These are phyloP conservation scores for Lentinula boryana DNA, from an alignment of 768 basidiomycete genomes.

Conservation along the genomic window DNA sequence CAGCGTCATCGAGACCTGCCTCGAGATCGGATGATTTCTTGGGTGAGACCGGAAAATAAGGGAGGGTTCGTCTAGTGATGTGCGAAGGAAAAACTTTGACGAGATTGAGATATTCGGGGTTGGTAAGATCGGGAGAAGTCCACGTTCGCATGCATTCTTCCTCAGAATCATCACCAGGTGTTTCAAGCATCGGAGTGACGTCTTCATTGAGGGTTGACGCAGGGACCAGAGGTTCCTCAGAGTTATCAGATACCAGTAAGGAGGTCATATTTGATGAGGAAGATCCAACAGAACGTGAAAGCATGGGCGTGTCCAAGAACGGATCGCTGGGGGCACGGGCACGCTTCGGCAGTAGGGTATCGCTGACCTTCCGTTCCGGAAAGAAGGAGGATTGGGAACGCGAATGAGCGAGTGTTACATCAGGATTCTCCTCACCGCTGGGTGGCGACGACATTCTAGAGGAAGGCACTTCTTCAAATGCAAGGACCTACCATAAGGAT, in stretches of 20 bases:
- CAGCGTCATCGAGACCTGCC: conserved; percentile 55
- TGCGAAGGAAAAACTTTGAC: conserved; percentile 74
- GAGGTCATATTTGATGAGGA: conserved; percentile 37
- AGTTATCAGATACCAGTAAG: conserved; percentile 23
- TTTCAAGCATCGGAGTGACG: not conserved
- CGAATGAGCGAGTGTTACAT: conserved; percentile 37
- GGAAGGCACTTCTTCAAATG: conserved; percentile 66
- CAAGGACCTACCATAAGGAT: conserved; percentile 33
- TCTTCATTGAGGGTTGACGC: conserved; percentile 29
- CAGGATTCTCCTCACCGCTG: conserved; percentile 27
- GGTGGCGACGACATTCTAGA: conserved; percentile 27
- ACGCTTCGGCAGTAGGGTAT: conserved; percentile 51
- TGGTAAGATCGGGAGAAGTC: conserved; percentile 74
- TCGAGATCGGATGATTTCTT: conserved; percentile 50
- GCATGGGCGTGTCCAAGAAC: conserved; percentile 65
- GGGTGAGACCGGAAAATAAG: conserved; percentile 52
- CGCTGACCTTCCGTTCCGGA: conserved; percentile 32
- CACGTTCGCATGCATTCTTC: conserved; percentile 67
- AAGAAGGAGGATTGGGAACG: conserved; percentile 51
- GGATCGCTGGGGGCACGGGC: conserved; percentile 74
- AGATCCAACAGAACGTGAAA: conserved; percentile 50
- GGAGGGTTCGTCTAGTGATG: conserved; percentile 61
- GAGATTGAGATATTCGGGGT: conserved; percentile 67
- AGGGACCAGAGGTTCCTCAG: conserved; percentile 37
- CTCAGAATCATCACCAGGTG: conserved; percentile 25